Evolutionary conservation across 2,329 filamentous ascomycete species (phyloP), one percentile per base, ranked within the genome.

Genomic region (Talaromyces sp.): DNA sequence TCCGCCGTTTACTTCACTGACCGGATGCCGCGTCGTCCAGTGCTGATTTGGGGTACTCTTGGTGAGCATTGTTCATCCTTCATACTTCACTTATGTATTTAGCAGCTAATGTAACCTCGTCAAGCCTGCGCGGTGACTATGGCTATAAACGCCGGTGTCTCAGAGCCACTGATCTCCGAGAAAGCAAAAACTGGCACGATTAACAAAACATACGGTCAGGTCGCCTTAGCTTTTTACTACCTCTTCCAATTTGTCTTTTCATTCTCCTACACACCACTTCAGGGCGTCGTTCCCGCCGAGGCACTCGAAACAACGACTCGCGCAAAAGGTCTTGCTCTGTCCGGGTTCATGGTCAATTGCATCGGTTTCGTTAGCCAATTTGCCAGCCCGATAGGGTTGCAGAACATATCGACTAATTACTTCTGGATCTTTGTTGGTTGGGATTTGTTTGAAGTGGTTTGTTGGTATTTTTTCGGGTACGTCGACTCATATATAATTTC

Each of bases 11-110:
- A 67, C 14, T 58, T 77, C 12, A 80, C 77, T 2, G 79, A 82
- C 63, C 71, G 64, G 27, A 80, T 81, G 78, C 77, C 73, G 8
- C 79, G 80, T 62, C 77, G 79, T 46, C 74, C 74, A 52, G 78
- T 81, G 1, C 69, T 82, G 27, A 66, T 81, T 31, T 72, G 70
- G 32, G 79, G 79, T 53, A 81, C 79, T 9, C 64, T 80, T 3
- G 69, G 64, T 64, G 38, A 41, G 64, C 61, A 26, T 26, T 43
- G 26, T 3, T 41, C 11, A 56, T 46, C 35, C 32, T 14, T 51
- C 19, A 9, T 3, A 8, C 27, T 31, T 43, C n/a, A 31, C 21
- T 48, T 32, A 12, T n/a, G 3, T 50, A 38, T 60, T 57, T 62
- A 65, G 50, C 14, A 67, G 50, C 10, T 10, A 8, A 26, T 5